phyloP scores from a whole-genome alignment of 1,284 basidiomycete genomes.

The Pascua sp. region DNA sequence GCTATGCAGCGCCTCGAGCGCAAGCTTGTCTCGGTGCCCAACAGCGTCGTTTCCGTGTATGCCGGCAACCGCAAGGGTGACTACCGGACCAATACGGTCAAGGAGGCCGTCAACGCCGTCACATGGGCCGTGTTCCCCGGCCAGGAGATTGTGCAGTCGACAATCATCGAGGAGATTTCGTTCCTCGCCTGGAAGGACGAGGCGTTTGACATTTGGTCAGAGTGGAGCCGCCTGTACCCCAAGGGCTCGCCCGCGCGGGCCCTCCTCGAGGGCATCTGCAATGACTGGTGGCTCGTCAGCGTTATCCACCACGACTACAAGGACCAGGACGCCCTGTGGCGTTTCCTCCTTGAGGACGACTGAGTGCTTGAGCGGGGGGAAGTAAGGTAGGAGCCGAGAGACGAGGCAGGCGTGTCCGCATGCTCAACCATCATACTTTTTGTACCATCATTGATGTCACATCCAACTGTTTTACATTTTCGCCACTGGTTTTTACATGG shows the following conservation, averaged over 20 bases:
- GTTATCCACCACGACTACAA: slow-evolving; percentile 94
- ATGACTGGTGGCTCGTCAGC: slow-evolving; percentile 84
- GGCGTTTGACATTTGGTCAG: slow-evolving; percentile 92
- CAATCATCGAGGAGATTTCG: slow-evolving; percentile 93
- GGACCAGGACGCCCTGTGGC: slow-evolving; percentile 75
- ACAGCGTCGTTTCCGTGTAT: slow-evolving; percentile 72
- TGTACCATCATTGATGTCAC: too few relatives aligned
- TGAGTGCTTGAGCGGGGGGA: too few relatives aligned
- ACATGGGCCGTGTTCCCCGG: slow-evolving; percentile 99
- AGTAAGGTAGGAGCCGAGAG: not conserved
- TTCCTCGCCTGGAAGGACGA: slow-evolving; percentile 99
- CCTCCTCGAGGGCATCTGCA: slow-evolving; percentile 67
- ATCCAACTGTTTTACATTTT: too few relatives aligned
- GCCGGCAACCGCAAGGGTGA: slow-evolving; percentile 83
- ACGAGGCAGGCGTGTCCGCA: not conserved
- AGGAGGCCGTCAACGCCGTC: slow-evolving; percentile 93
- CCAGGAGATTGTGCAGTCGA: slow-evolving; percentile 96
- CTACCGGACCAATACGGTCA: slow-evolving; percentile 84
- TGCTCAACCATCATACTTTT: too few relatives aligned
- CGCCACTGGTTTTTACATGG: too few relatives aligned
- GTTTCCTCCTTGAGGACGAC: slow-evolving; percentile 60
- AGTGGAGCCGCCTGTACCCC: slow-evolving; percentile 87
- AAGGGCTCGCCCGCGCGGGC: slow-evolving; percentile 68
- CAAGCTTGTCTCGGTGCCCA: slow-evolving; percentile 45
- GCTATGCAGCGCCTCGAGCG: slow-evolving; percentile 66